phyloP scores from a whole-genome alignment of 352 stramenopile genomes.

The Phytophthora crassamura region DNA sequence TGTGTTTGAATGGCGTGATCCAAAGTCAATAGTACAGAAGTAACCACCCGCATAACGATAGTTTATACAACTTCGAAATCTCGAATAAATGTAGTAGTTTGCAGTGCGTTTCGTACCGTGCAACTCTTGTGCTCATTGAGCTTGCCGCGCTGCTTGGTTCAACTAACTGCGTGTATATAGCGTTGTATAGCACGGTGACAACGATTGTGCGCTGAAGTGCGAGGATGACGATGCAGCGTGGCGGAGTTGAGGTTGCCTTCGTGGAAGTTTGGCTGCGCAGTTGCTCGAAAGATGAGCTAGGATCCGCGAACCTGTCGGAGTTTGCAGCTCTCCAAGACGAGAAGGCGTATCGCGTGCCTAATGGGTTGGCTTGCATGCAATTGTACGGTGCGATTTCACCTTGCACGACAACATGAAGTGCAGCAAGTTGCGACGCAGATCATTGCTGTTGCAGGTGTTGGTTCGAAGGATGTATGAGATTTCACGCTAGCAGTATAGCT shows the following conservation, averaged over 20 bases:
- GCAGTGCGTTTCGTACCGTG: background rate
- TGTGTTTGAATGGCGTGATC: slow-evolving; percentile 1
- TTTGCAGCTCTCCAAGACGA: background rate
- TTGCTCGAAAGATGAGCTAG: too few species aligned
- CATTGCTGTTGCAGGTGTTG: too few species aligned
- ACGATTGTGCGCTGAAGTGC: background rate
- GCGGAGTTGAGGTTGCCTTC: background rate
- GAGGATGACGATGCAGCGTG: background rate
- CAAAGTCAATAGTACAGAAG: background rate
- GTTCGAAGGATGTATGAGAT: too few species aligned
- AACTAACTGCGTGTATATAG: background rate
- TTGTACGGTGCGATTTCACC: too few species aligned
- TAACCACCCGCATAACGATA: too few species aligned
- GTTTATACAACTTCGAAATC: background rate
- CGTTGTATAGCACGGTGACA: too few species aligned
- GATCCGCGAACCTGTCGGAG: too few species aligned
- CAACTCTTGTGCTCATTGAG: background rate
- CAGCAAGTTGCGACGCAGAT: too few species aligned
- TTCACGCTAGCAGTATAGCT: too few species aligned
- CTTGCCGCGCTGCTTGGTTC: background rate
- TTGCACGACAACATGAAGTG: too few species aligned
- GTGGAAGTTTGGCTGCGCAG: background rate
- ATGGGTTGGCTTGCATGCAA: too few species aligned
- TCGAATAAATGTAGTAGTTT: background rate
- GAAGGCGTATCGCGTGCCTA: too few species aligned